Percentiles rank a stretch among this genome's conserved stretches.
Conservation (phyloP, 1,284 basidiomycete genomes). For the Porodaedalea pini region DNA sequence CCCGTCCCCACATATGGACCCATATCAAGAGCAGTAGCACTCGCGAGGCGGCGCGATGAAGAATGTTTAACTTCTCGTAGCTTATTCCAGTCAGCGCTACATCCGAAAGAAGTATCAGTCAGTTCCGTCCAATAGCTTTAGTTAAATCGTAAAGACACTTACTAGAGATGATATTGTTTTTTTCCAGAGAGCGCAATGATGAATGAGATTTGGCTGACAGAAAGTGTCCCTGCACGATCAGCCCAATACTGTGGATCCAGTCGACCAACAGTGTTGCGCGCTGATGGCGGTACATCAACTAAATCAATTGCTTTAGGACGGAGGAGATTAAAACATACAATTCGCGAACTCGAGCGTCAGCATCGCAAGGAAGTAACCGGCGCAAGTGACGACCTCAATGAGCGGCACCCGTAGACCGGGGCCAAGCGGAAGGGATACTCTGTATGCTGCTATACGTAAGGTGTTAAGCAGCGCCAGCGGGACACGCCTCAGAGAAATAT, state of each 20-base stretch:
- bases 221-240: slow-evolving; percentile 38
- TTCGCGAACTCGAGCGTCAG: slow-evolving; percentile 10
- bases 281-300: too few species aligned
- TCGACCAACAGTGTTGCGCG: background rate
- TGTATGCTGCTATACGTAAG: slow-evolving; percentile 1
- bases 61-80: slow-evolving; percentile 42
- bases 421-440: slow-evolving; percentile 1
- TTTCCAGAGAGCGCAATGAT: slow-evolving; percentile 44
- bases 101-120: too few species aligned
- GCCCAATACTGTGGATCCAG: slow-evolving; percentile 10
- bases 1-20: slow-evolving; percentile 31
- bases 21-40: slow-evolving; percentile 34
- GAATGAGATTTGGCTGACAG: slow-evolving; percentile 40
- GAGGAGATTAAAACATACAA: slow-evolving; percentile 10
- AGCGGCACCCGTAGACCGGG: background rate
- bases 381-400: slow-evolving; percentile 3
- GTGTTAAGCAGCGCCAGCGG: slow-evolving; percentile 7
- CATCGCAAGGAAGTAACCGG: slow-evolving; percentile 8
- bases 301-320: too few species aligned
- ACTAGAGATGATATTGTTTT: slow-evolving; percentile 46
- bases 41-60: slow-evolving; percentile 36
- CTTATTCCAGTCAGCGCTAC: slow-evolving; percentile 42
- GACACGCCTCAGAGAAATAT: slow-evolving; percentile 6
- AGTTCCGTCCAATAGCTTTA: background rate
- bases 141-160: background rate